These are phyloP conservation scores for Hypoxylon sp. DNA, from an alignment of 2,329 filamentous ascomycete species.

Conservation along the genomic window DNA sequence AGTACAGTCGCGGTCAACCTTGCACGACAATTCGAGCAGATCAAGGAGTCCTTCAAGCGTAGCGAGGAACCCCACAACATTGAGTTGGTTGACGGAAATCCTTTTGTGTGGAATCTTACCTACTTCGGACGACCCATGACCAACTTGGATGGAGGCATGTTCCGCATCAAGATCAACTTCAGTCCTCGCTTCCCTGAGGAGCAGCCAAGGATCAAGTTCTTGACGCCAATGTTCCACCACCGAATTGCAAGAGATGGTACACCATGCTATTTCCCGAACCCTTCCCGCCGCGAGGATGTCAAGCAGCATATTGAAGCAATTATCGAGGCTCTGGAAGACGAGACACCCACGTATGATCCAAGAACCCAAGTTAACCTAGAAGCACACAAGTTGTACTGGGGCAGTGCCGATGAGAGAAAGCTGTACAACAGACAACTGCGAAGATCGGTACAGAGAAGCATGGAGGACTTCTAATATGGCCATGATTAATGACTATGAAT, in stretches of 20 bases:
- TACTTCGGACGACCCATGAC: conserved; percentile 95
- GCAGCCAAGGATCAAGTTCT: conserved; percentile 85
- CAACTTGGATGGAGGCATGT: conserved; percentile 91
- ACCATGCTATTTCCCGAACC: conserved; percentile 82
- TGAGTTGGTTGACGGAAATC: conserved; percentile 83
- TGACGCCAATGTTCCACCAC: conserved; percentile 89
- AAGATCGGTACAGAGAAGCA: conserved; percentile 79
- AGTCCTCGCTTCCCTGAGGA: conserved; percentile 90
- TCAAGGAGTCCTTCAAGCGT: conserved; percentile 80
- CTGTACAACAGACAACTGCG: conserved; percentile 86
- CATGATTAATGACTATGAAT: conserved; percentile 19
- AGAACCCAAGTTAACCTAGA: conserved; percentile 89
- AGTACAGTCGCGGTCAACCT: conserved; percentile 85
- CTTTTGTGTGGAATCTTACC: conserved; percentile 89
- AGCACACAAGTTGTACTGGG: conserved; percentile 90
- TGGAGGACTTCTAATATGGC: conserved; percentile 65
- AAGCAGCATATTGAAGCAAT: conserved; percentile 87
- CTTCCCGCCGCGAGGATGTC: conserved; percentile 78
- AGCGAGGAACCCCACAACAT: conserved; percentile 81
- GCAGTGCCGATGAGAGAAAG: conserved; percentile 82
- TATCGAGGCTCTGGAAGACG: conserved; percentile 86
- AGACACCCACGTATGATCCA: conserved; percentile 89
- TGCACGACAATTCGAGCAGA: conserved; percentile 86
- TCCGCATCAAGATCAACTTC: conserved; percentile 83
- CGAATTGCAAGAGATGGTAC: conserved; percentile 85